Evolutionary conservation across 768 basidiomycete genomes (phyloP).

Genomic region (Rhodosporidiobolus sp.): DNA sequence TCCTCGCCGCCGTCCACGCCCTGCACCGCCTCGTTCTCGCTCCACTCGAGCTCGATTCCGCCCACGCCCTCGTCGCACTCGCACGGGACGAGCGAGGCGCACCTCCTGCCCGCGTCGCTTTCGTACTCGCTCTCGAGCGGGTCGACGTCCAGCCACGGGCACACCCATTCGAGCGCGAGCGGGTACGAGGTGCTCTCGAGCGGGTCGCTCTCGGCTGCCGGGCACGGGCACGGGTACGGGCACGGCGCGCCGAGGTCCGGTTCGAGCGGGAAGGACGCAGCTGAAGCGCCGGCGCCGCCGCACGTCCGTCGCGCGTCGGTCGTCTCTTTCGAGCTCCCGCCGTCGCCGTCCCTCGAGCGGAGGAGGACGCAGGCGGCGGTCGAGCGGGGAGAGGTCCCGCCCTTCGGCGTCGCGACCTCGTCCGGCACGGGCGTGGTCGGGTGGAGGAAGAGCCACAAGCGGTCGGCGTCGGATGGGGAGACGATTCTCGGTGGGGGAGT

Average conservation of each 20-base stretch:
- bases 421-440: not conserved
- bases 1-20: not conserved
- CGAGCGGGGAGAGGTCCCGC: no score
- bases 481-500: not conserved
- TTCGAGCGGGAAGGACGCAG: not conserved
- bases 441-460: not conserved
- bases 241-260: not conserved
- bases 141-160: not conserved
- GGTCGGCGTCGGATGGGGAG: not conserved
- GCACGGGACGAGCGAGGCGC: not conserved
- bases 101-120: not conserved
- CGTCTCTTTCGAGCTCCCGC: conserved; percentile 16
- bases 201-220: not conserved
- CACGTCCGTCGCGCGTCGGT: conserved; percentile 3
- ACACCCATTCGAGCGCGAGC: no score
- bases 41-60: not conserved
- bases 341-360: not conserved
- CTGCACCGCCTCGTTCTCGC: not conserved
- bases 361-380: not conserved
- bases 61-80: not conserved
- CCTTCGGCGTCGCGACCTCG: not conserved
- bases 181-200: not conserved
- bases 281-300: not conserved
- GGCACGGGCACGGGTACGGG: no score
- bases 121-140: not conserved